These are phyloP conservation scores for Dothiorella sarmentorum DNA, from an alignment of 2,329 filamentous ascomycete species.

Conservation along the genomic window DNA sequence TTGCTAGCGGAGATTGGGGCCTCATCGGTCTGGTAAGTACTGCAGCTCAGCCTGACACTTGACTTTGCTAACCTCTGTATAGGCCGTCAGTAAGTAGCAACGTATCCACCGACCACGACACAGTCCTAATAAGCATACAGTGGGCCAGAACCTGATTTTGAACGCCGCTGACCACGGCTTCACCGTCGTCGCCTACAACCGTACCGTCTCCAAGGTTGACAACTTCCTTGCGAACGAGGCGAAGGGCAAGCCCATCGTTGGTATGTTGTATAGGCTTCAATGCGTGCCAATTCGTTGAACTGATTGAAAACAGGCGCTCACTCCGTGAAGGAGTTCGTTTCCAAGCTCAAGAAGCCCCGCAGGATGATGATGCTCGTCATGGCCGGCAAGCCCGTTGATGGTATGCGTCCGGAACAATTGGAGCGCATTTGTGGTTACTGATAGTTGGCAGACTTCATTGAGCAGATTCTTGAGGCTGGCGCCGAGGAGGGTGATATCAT, in stretches of 20 bases:
- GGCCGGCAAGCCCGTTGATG: conserved; percentile 92
- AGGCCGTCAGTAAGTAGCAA: conserved; percentile 19
- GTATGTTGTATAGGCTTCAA: not conserved
- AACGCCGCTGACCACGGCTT: conserved; percentile 64
- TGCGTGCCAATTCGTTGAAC: not conserved
- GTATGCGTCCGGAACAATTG: not conserved
- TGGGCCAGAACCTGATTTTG: conserved; percentile 55
- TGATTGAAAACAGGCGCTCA: conserved; percentile 63
- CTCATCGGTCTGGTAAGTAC: conserved; percentile 49
- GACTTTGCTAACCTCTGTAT: not conserved
- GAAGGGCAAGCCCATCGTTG: conserved; percentile 79
- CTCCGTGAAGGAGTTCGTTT: conserved; percentile 88
- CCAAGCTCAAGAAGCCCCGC: conserved; percentile 95
- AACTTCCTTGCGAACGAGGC: conserved; percentile 74
- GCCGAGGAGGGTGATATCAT: conserved; percentile 70
- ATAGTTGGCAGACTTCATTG: conserved; percentile 72
- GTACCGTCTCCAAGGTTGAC: conserved; percentile 98
- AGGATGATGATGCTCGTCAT: conserved; percentile 98
- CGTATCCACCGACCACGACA: not conserved
- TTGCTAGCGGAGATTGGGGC: conserved; percentile 47
- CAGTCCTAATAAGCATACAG: conserved; percentile 22
- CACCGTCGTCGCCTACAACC: conserved; percentile 98
- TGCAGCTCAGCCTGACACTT: not conserved
- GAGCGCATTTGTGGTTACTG: not conserved
- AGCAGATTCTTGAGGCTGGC: conserved; percentile 68